Percentiles rank a stretch among this genome's conserved stretches.
phyloP scores from a whole-genome alignment of 2,329 filamentous ascomycete genomes.

The Pseudopithomyces maydicus region DNA sequence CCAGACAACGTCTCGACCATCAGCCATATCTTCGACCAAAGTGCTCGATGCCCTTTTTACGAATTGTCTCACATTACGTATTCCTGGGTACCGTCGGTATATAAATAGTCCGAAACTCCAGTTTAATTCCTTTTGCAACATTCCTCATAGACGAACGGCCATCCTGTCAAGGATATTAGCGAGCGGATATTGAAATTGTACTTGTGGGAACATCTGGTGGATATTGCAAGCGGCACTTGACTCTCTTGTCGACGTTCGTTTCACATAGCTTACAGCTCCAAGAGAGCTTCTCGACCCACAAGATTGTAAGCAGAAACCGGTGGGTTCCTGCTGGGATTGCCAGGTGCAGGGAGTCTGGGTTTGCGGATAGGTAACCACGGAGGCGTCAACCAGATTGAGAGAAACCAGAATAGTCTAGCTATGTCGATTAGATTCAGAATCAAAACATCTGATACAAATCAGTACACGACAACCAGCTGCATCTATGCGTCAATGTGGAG shows the following conservation, averaged over 20 bases:
- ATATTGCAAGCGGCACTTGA: not conserved
- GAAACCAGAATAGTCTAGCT: not conserved
- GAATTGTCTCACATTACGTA: not conserved
- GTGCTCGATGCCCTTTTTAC: not conserved
- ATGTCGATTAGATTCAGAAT: conserved; percentile 1
- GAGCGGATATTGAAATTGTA: not conserved
- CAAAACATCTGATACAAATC: not conserved
- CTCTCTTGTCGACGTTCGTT: not conserved
- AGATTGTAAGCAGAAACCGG: conserved; percentile 4
- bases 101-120: not conserved
- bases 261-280: not conserved
- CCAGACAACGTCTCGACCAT: not conserved
- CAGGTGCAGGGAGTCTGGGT: not conserved
- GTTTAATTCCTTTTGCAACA: not conserved
- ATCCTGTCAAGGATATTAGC: not conserved
- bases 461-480: not conserved
- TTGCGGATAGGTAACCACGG: not conserved
- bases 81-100: not conserved
- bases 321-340: not conserved
- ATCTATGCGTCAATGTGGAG: not conserved
- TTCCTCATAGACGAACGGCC: not conserved
- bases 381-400: not conserved
- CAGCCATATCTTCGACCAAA: not conserved
- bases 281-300: not conserved
- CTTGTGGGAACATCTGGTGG: not conserved